These are phyloP conservation scores for Nakataea oryzae DNA, from an alignment of 2,329 filamentous ascomycete genomes.

Conservation along the genomic window DNA sequence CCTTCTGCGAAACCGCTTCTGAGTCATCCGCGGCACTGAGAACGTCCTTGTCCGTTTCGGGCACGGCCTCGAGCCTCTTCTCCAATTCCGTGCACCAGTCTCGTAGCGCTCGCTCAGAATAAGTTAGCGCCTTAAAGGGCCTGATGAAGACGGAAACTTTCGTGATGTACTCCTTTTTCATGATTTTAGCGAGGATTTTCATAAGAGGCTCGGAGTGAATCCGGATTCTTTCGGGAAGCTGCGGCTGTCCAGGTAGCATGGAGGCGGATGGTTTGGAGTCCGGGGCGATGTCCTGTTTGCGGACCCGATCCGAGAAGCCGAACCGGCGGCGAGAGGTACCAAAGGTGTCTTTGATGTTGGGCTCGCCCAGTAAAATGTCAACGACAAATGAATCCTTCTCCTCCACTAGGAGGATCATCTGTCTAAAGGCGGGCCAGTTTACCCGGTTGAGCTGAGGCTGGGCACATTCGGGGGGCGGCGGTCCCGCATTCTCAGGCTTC, in stretches of 20 bases:
- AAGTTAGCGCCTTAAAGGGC: constrained; percentile 19
- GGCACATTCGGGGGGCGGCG: neutral
- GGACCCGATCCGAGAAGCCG: neutral
- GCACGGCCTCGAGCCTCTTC: neutral
- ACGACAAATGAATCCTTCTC: neutral
- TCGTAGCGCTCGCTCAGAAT: neutral
- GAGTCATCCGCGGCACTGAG: neutral
- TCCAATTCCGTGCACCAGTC: neutral
- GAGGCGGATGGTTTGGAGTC: neutral
- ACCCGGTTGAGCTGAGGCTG: neutral
- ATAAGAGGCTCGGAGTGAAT: constrained; percentile 6
- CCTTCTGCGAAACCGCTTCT: neutral
- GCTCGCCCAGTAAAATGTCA: neutral
- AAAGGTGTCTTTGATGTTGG: neutral
- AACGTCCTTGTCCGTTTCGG: neutral
- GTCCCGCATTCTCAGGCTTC: neutral
- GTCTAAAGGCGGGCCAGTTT: neutral
- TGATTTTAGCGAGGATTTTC: constrained; percentile 1
- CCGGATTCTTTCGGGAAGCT: constrained; percentile 8
- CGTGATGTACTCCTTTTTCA: too few species aligned
- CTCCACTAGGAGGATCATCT: neutral
- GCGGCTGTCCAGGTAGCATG: neutral
- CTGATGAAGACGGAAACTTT: neutral
- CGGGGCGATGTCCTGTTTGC: neutral
- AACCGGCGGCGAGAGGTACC: neutral